phyloP scores from a whole-genome alignment of 768 basidiomycete genomes.

The Steccherinum ochraceum region DNA sequence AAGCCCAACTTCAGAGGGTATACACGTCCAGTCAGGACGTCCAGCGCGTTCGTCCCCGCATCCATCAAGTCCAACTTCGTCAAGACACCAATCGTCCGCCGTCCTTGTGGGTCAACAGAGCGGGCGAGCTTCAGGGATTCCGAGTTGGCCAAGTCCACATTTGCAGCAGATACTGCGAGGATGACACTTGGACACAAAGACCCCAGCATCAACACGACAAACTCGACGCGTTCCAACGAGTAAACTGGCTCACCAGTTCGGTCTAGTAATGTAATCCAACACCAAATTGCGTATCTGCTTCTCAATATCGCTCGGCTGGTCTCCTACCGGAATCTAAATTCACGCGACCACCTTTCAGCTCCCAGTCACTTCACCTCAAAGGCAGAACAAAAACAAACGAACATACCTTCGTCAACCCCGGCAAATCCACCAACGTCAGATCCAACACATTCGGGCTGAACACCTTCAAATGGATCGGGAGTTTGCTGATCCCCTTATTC shows the following conservation, averaged over 20 bases:
- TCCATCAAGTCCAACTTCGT: slow-evolving; percentile 99
- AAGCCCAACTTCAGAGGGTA: slow-evolving; percentile 98
- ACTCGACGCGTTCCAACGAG: neutral
- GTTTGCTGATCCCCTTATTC: slow-evolving; percentile 96
- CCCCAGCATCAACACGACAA: neutral
- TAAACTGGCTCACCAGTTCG: slow-evolving; percentile 66
- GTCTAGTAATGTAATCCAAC: slow-evolving; percentile 94
- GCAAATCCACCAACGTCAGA: slow-evolving; percentile 92
- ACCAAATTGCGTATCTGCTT: slow-evolving; percentile 92
- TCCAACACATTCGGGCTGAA: slow-evolving; percentile 95
- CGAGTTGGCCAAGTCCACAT: slow-evolving; percentile 98
- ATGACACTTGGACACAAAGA: slow-evolving; percentile 84
- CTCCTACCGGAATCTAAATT: slow-evolving; percentile 96
- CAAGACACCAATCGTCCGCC: slow-evolving; percentile 92
- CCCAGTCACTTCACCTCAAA: too few species aligned
- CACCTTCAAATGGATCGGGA: slow-evolving; percentile 93
- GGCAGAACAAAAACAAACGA: neutral
- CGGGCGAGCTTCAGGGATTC: slow-evolving; percentile 96
- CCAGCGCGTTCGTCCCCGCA: slow-evolving; percentile 95
- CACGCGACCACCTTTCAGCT: neutral
- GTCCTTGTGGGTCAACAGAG: slow-evolving; percentile 90
- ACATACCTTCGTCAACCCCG: slow-evolving; percentile 90
- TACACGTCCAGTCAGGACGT: slow-evolving; percentile 92
- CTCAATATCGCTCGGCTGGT: slow-evolving; percentile 98
- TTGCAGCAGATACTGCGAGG: slow-evolving; percentile 93